A percentile compares a stretch with the other conserved stretches of the same genome.
Conservation (phyloP, 1,284 basidiomycete species). For the Melampsora americana region DNA sequence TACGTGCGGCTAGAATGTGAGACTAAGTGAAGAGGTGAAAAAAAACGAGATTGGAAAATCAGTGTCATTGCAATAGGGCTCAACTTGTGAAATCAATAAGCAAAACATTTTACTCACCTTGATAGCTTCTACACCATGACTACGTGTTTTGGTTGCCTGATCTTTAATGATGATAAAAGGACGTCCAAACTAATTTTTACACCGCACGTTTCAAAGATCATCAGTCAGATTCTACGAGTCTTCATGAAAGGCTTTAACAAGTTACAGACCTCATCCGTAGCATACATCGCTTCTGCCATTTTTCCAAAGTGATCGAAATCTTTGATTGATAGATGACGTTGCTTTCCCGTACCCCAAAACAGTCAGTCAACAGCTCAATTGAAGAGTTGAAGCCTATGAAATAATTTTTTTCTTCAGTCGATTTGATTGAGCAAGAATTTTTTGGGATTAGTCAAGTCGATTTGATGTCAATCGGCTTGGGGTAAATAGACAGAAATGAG, state of each 20-base stretch:
- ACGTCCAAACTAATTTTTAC: conserved; percentile 70
- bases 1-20: conserved; percentile 88
- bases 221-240: conserved; percentile 44
- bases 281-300: conserved; percentile 66
- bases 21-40: conserved; percentile 63
- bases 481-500: no score
- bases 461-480: no score
- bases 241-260: conserved; percentile 7
- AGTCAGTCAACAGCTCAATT: no score
- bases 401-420: no score
- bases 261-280: conserved; percentile 75
- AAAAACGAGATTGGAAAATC: conserved; percentile 32
- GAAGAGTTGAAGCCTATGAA: no score
- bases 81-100: neutral
- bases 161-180: conserved; percentile 82
- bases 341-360: no score
- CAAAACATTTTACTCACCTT: conserved; percentile 63
- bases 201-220: conserved; percentile 3
- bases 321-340: no score
- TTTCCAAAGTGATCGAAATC: neutral
- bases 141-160: conserved; percentile 89
- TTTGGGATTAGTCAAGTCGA: no score
- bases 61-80: neutral
- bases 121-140: conserved; percentile 91
- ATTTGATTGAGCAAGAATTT: no score